Evolutionary conservation across 2,329 filamentous ascomycete genomes (phyloP).

Genomic region (Didymella arachidicola): DNA sequence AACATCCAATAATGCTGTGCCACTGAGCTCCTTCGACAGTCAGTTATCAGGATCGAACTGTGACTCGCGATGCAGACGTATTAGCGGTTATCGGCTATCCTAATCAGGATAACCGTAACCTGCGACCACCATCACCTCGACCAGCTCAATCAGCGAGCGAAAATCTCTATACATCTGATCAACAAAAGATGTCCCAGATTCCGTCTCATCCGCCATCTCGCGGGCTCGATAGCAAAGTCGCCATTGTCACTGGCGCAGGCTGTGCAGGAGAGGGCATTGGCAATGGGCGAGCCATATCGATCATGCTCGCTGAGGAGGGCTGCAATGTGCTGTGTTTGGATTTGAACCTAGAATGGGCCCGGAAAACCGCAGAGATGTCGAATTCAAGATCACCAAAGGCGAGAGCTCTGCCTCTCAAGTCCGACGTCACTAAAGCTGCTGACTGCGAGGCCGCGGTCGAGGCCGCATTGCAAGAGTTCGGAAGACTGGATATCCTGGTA

Average conservation of each 20-base stretch:
- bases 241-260: constrained; percentile 68
- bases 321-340: constrained; percentile 68
- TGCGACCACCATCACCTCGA: not conserved
- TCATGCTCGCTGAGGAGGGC: constrained; percentile 67
- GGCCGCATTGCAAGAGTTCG: constrained; percentile 58
- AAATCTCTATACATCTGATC: not conserved
- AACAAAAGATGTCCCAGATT: constrained; percentile 27
- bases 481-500: constrained; percentile 67
- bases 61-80: not conserved
- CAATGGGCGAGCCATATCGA: constrained; percentile 66
- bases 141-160: not conserved
- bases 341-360: constrained; percentile 58
- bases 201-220: constrained; percentile 44
- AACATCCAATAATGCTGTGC: not conserved
- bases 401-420: constrained; percentile 53
- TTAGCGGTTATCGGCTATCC: constrained; percentile 6
- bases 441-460: constrained; percentile 60
- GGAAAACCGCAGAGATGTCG: constrained; percentile 64
- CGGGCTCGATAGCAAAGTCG: constrained; percentile 55
- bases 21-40: not conserved
- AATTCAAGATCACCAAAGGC: constrained; percentile 20
- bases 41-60: not conserved
- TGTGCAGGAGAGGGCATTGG: constrained; percentile 65
- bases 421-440: constrained; percentile 62
- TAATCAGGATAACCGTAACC: constrained; percentile 7